These are phyloP conservation scores for Lasiosphaeriaceae sp. DNA, from an alignment of 495 filamentous ascomycete genomes.

Conservation along the genomic window DNA sequence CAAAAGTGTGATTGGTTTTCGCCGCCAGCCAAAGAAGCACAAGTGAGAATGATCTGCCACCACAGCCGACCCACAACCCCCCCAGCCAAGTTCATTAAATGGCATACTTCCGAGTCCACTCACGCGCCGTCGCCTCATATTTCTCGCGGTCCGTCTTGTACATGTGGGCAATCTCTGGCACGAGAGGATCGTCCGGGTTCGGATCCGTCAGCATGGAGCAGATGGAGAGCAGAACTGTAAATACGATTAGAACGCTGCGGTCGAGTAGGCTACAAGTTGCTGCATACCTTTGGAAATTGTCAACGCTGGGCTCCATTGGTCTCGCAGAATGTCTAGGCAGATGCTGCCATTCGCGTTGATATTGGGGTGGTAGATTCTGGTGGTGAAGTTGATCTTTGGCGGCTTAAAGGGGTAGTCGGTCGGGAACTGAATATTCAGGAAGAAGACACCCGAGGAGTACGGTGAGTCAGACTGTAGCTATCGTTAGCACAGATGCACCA, in stretches of 20 bases:
- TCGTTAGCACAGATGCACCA: slow-evolving; percentile 10
- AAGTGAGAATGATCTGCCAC: slow-evolving; percentile 9
- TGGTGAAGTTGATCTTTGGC: slow-evolving; percentile 99
- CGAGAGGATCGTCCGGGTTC: slow-evolving; percentile 96
- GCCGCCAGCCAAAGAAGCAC: neutral
- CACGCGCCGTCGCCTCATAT: slow-evolving; percentile 94
- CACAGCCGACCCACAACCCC: slow-evolving; percentile 5
- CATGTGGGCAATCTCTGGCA: slow-evolving; percentile 97
- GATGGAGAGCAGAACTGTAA: slow-evolving; percentile 87
- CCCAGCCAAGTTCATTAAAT: slow-evolving; percentile 49
- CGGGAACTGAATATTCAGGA: slow-evolving; percentile 96
- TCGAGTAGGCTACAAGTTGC: neutral
- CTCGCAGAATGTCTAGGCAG: slow-evolving; percentile 94
- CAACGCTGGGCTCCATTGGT: slow-evolving; percentile 98
- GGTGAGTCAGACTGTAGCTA: slow-evolving; percentile 74
- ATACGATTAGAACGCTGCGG: neutral
- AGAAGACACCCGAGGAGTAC: slow-evolving; percentile 97
- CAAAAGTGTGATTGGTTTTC: neutral
- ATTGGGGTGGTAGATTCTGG: slow-evolving; percentile 98
- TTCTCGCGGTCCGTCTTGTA: slow-evolving; percentile 97
- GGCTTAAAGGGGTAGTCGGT: slow-evolving; percentile 99
- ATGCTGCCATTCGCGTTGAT: slow-evolving; percentile 99
- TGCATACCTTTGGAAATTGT: slow-evolving; percentile 94
- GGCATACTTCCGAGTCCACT: slow-evolving; percentile 99
- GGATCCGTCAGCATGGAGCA: slow-evolving; percentile 99